Conservation (phyloP, 2,329 filamentous ascomycete species). For the Eurotiales sp. region DNA sequence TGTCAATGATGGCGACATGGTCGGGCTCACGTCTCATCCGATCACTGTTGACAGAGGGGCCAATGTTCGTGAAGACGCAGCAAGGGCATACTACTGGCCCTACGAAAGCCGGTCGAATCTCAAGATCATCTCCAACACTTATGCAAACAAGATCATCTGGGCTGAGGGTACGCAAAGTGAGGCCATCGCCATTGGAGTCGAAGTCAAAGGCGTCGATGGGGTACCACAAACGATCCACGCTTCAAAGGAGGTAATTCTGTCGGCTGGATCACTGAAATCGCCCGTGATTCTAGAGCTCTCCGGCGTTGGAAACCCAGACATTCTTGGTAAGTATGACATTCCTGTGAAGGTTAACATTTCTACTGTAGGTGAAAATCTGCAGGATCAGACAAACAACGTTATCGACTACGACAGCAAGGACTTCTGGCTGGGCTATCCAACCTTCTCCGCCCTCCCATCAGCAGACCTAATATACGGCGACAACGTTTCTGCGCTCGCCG, state of each 20-base stretch:
- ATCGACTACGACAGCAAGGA: not conserved
- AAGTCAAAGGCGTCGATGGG: slow-evolving; percentile 26
- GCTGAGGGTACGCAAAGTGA: slow-evolving; percentile 9
- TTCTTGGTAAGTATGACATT: slow-evolving; percentile 25
- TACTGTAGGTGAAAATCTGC: slow-evolving; percentile 48
- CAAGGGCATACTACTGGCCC: slow-evolving; percentile 47
- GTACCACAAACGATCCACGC: slow-evolving; percentile 26
- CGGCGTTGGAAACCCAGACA: slow-evolving; percentile 49
- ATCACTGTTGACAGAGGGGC: slow-evolving; percentile 38
- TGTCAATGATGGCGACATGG: slow-evolving; percentile 41
- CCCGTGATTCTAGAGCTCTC: slow-evolving; percentile 58
- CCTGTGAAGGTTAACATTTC: slow-evolving; percentile 26
- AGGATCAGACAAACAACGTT: slow-evolving; percentile 39
- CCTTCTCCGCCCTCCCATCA: not conserved
- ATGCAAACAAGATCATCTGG: slow-evolving; percentile 41
- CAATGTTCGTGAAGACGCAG: slow-evolving; percentile 45
- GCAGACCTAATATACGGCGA: slow-evolving; percentile 23
- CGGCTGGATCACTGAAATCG: slow-evolving; percentile 56
- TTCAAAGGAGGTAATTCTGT: slow-evolving; percentile 54
- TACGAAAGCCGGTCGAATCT: slow-evolving; percentile 40
- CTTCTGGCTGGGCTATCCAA: slow-evolving; percentile 1
- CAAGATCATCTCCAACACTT: slow-evolving; percentile 41
- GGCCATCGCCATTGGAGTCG: slow-evolving; percentile 26
- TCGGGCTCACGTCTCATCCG: slow-evolving; percentile 43
- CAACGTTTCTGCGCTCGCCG: slow-evolving; percentile 17